Evolutionary conservation across 306 rosid species (phyloP).

Genomic region (Trichosanthes truncata): DNA sequence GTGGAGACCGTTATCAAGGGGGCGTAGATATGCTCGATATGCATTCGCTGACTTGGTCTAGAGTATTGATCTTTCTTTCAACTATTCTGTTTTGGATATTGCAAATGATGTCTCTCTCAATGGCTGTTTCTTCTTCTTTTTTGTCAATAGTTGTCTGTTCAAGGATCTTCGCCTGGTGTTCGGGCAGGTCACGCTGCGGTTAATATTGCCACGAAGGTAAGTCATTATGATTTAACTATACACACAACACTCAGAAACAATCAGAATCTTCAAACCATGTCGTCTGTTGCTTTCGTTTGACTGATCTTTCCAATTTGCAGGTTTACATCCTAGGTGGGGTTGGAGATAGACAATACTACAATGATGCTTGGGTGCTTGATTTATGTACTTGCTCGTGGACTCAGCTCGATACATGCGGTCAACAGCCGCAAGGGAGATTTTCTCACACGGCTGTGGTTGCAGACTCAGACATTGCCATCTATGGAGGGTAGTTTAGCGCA

Average conservation of each 20-base stretch:
- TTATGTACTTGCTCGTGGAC: slow-evolving; percentile 66
- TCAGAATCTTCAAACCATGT: neutral
- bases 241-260: neutral
- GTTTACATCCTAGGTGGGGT: slow-evolving; percentile 84
- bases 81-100: neutral
- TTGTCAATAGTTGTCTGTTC: slow-evolving; percentile 55
- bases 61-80: slow-evolving; percentile 33
- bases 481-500: slow-evolving; percentile 63
- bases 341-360: slow-evolving; percentile 77
- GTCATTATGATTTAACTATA: slow-evolving; percentile 6
- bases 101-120: neutral
- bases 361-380: slow-evolving; percentile 84
- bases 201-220: slow-evolving; percentile 69
- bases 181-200: slow-evolving; percentile 94
- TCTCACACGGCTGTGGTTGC: slow-evolving; percentile 85
- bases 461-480: slow-evolving; percentile 57
- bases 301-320: slow-evolving; percentile 27
- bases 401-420: slow-evolving; percentile 60
- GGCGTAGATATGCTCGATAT: slow-evolving; percentile 67
- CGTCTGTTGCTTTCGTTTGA: neutral
- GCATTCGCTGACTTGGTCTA: slow-evolving; percentile 80
- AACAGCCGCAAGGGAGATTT: slow-evolving; percentile 80
- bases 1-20: slow-evolving; percentile 80
- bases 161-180: slow-evolving; percentile 80
- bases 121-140: slow-evolving; percentile 9